Conservation (phyloP, 2,329 filamentous ascomycete species). For the Xylariaceae sp. region DNA sequence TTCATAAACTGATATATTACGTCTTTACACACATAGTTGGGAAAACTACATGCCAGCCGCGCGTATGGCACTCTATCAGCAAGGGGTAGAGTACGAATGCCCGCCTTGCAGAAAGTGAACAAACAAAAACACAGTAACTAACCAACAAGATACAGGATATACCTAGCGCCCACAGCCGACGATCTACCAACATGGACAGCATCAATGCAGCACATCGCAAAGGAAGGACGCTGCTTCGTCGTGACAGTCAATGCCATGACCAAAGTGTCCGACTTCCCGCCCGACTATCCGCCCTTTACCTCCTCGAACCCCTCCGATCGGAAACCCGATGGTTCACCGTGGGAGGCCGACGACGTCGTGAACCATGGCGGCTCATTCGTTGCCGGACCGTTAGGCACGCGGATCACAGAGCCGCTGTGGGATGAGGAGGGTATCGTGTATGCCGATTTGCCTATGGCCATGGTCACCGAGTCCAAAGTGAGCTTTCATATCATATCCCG, state of each 20-base stretch:
- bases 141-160: conserved; percentile 36
- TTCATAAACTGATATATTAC: no score
- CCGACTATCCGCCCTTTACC: conserved; percentile 51
- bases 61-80: conserved; percentile 50
- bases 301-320: conserved; percentile 47
- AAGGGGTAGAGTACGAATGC: conserved; percentile 47
- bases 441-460: conserved; percentile 44
- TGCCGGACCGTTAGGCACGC: conserved; percentile 48
- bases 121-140: neutral
- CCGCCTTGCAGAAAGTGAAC: no score
- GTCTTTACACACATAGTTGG: conserved; percentile 40
- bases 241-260: conserved; percentile 50
- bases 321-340: conserved; percentile 46
- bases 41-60: conserved; percentile 55
- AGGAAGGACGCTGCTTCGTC: conserved; percentile 52
- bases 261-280: conserved; percentile 50
- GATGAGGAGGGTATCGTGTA: conserved; percentile 49
- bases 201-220: conserved; percentile 54
- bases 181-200: conserved; percentile 47
- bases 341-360: conserved; percentile 47
- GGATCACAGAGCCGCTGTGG: conserved; percentile 48
- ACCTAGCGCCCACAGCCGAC: conserved; percentile 44
- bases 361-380: conserved; percentile 51
- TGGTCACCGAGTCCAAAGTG: conserved; percentile 48
- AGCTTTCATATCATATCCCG: conserved; percentile 18